A percentile compares a stretch with the other conserved stretches of the same genome.
Evolutionary conservation across 495 filamentous ascomycete genomes (phyloP).

Genomic region (Articulospora tetracladia): DNA sequence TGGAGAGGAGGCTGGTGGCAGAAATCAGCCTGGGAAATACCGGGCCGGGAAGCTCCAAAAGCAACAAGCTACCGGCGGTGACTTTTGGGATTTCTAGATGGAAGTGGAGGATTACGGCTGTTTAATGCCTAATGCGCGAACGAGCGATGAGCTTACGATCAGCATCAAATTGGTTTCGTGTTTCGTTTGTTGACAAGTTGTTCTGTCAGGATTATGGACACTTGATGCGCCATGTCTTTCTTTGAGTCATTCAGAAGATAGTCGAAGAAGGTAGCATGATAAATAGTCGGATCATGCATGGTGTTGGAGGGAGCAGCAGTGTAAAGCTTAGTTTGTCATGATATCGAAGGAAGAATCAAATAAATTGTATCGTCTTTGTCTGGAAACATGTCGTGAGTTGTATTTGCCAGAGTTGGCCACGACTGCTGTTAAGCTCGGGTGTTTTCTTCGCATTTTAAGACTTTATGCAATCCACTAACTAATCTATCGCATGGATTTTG

Average conservation of each 20-base stretch:
- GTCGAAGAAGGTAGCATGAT: background rate
- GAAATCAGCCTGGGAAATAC: conserved; percentile 16
- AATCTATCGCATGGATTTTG: too few relatives aligned
- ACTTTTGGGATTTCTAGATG: conserved; percentile 24
- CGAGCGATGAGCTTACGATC: conserved; percentile 2
- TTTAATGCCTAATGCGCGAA: background rate
- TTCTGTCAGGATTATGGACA: background rate
- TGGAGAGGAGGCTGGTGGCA: conserved; percentile 28
- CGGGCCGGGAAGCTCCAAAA: conserved; percentile 18
- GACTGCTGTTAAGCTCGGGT: too few relatives aligned
- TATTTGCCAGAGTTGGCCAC: too few relatives aligned
- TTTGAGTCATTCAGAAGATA: background rate
- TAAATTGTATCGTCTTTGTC: background rate
- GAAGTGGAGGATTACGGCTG: background rate
- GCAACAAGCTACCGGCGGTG: conserved; percentile 16
- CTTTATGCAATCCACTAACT: too few relatives aligned
- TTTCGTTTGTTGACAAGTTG: background rate
- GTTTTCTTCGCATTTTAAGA: too few relatives aligned
- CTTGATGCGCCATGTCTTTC: background rate
- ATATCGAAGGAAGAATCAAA: background rate
- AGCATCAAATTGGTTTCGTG: background rate
- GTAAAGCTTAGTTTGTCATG: background rate
- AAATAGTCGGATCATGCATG: background rate
- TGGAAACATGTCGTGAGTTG: too few relatives aligned
- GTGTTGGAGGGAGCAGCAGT: background rate